A percentile compares a stretch with the other conserved stretches of the same genome.
Conservation (phyloP, 2,329 filamentous ascomycete species). For the Cryphonectria nitschkei region DNA sequence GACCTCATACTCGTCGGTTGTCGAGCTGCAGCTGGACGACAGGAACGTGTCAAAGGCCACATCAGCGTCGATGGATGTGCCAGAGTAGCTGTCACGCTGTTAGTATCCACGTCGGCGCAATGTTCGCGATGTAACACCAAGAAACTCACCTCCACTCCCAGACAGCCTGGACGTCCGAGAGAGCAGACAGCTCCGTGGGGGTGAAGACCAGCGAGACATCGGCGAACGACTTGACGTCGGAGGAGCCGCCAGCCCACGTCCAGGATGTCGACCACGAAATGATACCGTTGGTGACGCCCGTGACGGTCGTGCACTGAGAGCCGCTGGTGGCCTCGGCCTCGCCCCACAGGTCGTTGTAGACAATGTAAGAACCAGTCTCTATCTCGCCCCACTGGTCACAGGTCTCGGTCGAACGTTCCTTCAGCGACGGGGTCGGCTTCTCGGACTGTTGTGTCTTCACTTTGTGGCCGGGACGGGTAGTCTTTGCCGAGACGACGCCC, state of each 20-base stretch:
- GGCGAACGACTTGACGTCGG: slow-evolving; percentile 50
- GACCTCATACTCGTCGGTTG: slow-evolving; percentile 58
- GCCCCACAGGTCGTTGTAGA: slow-evolving; percentile 59
- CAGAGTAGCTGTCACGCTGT: slow-evolving; percentile 37
- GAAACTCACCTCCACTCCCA: slow-evolving; percentile 43
- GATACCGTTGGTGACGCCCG: slow-evolving; percentile 39
- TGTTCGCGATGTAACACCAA: too few relatives aligned
- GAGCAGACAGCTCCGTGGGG: slow-evolving; percentile 39
- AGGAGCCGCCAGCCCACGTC: slow-evolving; percentile 46
- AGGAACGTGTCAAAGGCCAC: slow-evolving; percentile 67
- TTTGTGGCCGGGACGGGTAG: background rate
- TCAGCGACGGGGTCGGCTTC: slow-evolving; percentile 10
- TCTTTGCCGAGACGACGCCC: background rate
- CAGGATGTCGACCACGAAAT: slow-evolving; percentile 49
- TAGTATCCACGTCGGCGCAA: background rate
- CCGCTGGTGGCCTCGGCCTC: slow-evolving; percentile 41
- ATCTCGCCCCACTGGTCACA: slow-evolving; percentile 21
- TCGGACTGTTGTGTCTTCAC: background rate
- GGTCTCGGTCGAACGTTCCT: slow-evolving; percentile 18
- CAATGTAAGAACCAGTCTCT: slow-evolving; percentile 40
- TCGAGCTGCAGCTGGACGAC: slow-evolving; percentile 45
- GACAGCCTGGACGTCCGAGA: slow-evolving; percentile 41
- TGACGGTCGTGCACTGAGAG: slow-evolving; percentile 47
- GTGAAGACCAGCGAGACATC: slow-evolving; percentile 44
- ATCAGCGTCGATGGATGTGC: slow-evolving; percentile 49